A percentile compares a stretch with the other conserved stretches of the same genome.
These are phyloP conservation scores for Globisporangium irregulare DNA, from an alignment of 352 stramenopile genomes.

Conservation along the genomic window DNA sequence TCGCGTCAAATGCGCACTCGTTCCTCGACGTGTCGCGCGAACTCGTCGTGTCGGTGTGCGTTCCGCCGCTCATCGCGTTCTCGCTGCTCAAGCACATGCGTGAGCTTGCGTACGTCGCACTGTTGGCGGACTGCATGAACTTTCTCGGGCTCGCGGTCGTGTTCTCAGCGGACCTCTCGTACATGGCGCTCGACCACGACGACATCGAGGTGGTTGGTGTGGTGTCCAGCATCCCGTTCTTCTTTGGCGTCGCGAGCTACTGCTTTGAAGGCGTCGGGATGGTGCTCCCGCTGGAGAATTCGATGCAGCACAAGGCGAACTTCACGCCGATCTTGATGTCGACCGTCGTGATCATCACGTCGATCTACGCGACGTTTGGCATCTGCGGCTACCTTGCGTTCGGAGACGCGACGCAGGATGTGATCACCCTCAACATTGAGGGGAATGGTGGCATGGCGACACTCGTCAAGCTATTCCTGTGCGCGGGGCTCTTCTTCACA, in stretches of 20 bases:
- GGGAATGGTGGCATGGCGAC: conserved; percentile 49
- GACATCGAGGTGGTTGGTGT: conserved; percentile 58
- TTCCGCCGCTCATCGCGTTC: conserved; percentile 68
- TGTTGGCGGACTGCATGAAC: conserved; percentile 88
- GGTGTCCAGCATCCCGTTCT: conserved; percentile 73
- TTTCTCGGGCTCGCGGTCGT: conserved; percentile 83
- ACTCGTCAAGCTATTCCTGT: conserved; percentile 87
- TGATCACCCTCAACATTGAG: conserved; percentile 89
- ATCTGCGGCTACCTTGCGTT: conserved; percentile 87
- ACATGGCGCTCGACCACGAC: conserved; percentile 55
- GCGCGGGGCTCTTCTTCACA: conserved; percentile 88
- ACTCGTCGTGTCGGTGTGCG: conserved; percentile 51
- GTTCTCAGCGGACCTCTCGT: conserved; percentile 76
- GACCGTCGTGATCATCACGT: conserved; percentile 80
- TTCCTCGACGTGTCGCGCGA: conserved; percentile 60
- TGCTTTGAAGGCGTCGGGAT: conserved; percentile 90
- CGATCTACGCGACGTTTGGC: conserved; percentile 87
- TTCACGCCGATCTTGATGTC: conserved; percentile 73
- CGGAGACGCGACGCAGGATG: conserved; percentile 71
- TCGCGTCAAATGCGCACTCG: conserved; percentile 82
- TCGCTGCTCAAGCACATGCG: conserved; percentile 88
- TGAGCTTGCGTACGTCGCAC: conserved; percentile 82
- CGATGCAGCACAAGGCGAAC: conserved; percentile 67
- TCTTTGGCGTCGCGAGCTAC: conserved; percentile 88
- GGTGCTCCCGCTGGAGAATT: conserved; percentile 86